Evolutionary conservation across 805 yeast genomes (phyloP), one percentile per base, ranked within the genome.

Genomic region (Lipomyces yamanashiensis): DNA sequence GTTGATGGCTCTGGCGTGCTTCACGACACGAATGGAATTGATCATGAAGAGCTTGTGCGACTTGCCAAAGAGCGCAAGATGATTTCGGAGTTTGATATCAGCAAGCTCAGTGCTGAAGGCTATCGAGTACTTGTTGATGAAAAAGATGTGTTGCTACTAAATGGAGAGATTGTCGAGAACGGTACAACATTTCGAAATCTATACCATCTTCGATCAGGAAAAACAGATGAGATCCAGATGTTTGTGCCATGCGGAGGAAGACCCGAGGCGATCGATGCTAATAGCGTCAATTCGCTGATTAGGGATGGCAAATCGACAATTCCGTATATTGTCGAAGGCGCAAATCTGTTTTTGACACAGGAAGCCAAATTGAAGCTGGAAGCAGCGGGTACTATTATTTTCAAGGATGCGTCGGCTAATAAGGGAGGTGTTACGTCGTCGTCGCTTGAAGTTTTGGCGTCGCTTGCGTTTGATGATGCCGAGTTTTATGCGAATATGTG

Each of bases 211-310:
- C 84, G 86, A 70, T 83, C 85, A 66, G 86, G 88, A 64, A 83
- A 83, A 66, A 85, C 85, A 72, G 83, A 84, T 51, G 82, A 83
- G 39, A 82, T 92, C 66, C 92, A 91, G 72, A 80, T 93, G 74
- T 92, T 95, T 78, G 98, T 92, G 49, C 99, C 99, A 63, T 93
- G 99, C 78, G 99, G 99, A 77, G 99, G 99, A 71, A 88, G 99
- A 79, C 99, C 99, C 64, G 93, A 90, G 71, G 96, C 98, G 21
- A 87, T 93, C 75, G 96, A 92, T 76, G 85, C 92, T 68, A 87
- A 86, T 76, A 95, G 89, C 72, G 95, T 92, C 63, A 79, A 81
- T 67, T 79, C 79, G 59, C 84, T 91, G 71, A 84, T 95, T 70
- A 90, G 89, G 76, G 85, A 85, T 72, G 96, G 95, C 62, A 87